phyloP scores from a whole-genome alignment of 148 eudicot species.

The Camellia granthamiana region DNA sequence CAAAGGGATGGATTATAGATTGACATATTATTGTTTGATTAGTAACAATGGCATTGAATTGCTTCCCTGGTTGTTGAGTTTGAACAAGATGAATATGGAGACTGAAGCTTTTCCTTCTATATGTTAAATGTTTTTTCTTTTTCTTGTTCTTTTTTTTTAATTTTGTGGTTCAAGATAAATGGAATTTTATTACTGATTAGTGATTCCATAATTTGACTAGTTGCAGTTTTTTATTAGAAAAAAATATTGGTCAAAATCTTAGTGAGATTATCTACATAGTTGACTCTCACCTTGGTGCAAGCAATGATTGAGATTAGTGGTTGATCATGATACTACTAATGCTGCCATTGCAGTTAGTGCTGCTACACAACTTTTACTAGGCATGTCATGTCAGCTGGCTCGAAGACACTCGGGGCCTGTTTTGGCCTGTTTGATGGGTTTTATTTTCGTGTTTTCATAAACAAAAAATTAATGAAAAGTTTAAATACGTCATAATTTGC shows the following conservation, averaged over 20 bases:
- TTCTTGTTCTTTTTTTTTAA: neutral
- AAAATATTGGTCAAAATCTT: neutral
- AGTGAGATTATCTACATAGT: neutral
- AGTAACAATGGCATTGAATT: neutral
- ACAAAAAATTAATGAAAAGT: no score
- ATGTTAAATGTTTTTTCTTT: neutral
- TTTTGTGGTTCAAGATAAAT: slow-evolving; percentile 5
- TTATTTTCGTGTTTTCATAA: no score
- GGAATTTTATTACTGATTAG: neutral
- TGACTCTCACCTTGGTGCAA: neutral
- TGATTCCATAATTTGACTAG: neutral
- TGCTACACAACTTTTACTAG: neutral
- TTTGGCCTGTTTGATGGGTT: no score
- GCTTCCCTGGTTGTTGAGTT: neutral
- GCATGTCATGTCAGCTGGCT: no score
- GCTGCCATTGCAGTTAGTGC: neutral
- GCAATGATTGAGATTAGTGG: neutral
- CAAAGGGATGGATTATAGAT: neutral
- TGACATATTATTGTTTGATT: neutral
- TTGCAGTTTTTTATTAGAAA: neutral
- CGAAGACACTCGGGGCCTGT: no score
- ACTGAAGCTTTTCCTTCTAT: neutral
- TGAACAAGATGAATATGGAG: no score
- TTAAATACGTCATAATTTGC: no score
- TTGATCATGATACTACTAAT: neutral